Percentiles rank a stretch among this genome's conserved stretches.
Conservation (phyloP, 2,329 filamentous ascomycete genomes). For the Shiraia sp. region DNA sequence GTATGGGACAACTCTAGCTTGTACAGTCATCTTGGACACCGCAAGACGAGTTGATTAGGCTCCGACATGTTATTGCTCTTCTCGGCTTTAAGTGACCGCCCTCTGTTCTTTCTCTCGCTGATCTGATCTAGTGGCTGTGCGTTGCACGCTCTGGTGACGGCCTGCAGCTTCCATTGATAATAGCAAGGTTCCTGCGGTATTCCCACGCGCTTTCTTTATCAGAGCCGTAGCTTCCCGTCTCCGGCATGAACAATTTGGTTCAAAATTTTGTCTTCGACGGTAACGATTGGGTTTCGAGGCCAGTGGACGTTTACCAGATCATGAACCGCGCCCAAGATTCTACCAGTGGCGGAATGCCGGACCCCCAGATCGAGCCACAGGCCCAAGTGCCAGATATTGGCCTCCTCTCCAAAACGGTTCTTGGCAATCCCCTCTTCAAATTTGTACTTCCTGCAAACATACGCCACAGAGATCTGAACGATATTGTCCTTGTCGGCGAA, state of each 20-base stretch:
- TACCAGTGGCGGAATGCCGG: conserved; percentile 30
- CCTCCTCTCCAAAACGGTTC: conserved; percentile 75
- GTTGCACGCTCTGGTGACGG: conserved; percentile 3
- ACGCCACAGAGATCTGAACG: conserved; percentile 70
- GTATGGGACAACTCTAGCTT: conserved; percentile 5
- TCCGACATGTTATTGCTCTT: conserved; percentile 19
- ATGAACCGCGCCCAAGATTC: conserved; percentile 40
- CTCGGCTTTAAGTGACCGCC: conserved; percentile 7
- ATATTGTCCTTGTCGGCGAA: conserved; percentile 86
- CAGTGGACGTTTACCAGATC: conserved; percentile 48
- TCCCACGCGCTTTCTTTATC: conserved; percentile 1
- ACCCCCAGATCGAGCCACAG: conserved; percentile 30
- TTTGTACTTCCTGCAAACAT: conserved; percentile 81
- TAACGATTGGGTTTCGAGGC: conserved; percentile 41
- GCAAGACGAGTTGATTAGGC: conserved; percentile 15
- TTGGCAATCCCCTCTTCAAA: conserved; percentile 74
- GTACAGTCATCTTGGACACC: conserved; percentile 10
- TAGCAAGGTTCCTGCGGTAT: conserved; percentile 1
- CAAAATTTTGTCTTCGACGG: conserved; percentile 32
- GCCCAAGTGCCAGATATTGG: conserved; percentile 62
- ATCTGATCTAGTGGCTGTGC: conserved; percentile 9
- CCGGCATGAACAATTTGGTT: conserved; percentile 33
- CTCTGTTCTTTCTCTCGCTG: conserved; percentile 6
- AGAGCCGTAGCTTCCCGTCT: neutral
- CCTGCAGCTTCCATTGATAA: conserved; percentile 6